These are phyloP conservation scores for Acanthamoeba triangularis DNA, from an alignment of 208 protist species.

Conservation along the genomic window DNA sequence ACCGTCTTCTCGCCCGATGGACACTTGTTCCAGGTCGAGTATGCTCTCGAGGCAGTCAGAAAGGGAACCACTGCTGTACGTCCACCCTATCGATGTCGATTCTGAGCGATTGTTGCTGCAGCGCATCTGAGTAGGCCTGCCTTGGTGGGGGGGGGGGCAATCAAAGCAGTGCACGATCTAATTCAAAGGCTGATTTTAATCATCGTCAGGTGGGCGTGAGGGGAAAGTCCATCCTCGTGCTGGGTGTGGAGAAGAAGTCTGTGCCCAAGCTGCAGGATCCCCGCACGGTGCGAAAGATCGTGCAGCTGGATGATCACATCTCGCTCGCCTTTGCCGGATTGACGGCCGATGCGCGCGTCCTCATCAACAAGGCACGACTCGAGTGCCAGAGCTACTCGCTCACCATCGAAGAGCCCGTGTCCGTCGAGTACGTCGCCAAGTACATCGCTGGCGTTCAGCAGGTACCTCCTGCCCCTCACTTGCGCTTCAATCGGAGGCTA, in stretches of 20 bases:
- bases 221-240: constrained; percentile 94
- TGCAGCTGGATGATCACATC: constrained; percentile 99
- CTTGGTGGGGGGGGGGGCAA: neutral
- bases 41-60: constrained; percentile 99
- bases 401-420: constrained; percentile 98
- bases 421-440: constrained; percentile 98
- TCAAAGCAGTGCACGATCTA: neutral
- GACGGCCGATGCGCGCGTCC: constrained; percentile 99
- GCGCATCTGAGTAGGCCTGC: neutral
- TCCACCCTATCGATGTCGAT: neutral
- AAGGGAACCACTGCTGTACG: constrained; percentile 97
- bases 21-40: constrained; percentile 99
- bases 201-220: constrained; percentile 89
- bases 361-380: constrained; percentile 98
- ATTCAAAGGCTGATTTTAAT: neutral
- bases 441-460: constrained; percentile 99
- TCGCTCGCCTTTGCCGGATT: constrained; percentile 99
- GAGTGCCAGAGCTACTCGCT: constrained; percentile 99
- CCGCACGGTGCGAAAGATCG: constrained; percentile 99
- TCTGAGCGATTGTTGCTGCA: neutral
- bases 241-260: constrained; percentile 99
- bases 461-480: constrained; percentile 81
- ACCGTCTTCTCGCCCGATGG: constrained; percentile 99
- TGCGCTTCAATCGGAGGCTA: neutral
- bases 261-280: constrained; percentile 98